Percentiles rank a stretch among this genome's conserved stretches.
These are phyloP conservation scores for Solanum paucissectum DNA, from an alignment of 257 asterid genomes.

Conservation along the genomic window DNA sequence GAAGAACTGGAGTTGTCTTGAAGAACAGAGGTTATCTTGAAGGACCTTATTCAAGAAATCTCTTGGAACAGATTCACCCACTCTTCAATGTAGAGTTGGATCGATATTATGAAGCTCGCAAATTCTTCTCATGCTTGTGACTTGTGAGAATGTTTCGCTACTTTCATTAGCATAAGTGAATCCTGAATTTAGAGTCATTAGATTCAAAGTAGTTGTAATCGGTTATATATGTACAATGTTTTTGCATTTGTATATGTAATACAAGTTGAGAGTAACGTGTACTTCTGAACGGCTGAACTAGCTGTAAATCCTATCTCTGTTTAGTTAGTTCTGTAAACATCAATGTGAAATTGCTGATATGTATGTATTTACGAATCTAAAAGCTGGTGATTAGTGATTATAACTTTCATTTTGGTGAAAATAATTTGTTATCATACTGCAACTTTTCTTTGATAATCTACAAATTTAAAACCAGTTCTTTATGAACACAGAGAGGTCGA, in stretches of 20 bases:
- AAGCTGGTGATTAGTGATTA: background rate
- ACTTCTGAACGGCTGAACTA: background rate
- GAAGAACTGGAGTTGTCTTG: too few species aligned
- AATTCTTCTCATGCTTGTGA: slow-evolving; percentile 29
- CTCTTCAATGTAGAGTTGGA: slow-evolving; percentile 56
- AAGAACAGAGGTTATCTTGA: too few species aligned
- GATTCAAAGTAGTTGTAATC: background rate
- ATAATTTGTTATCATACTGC: background rate
- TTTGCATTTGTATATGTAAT: background rate
- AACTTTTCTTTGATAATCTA: background rate
- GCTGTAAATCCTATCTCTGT: background rate
- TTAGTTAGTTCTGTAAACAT: background rate
- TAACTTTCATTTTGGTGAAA: background rate
- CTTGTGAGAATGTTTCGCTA: background rate
- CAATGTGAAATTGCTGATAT: background rate
- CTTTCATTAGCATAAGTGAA: background rate
- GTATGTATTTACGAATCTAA: background rate
- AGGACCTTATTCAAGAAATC: too few species aligned
- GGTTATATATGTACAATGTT: background rate
- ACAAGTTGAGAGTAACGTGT: background rate
- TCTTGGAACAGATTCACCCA: slow-evolving; percentile 33
- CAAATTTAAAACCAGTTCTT: too few species aligned
- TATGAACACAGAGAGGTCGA: too few species aligned
- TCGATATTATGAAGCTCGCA: slow-evolving; percentile 50
- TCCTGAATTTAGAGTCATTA: background rate